phyloP scores from a whole-genome alignment of 1,284 basidiomycete genomes.

The Ganoderma sinense region DNA sequence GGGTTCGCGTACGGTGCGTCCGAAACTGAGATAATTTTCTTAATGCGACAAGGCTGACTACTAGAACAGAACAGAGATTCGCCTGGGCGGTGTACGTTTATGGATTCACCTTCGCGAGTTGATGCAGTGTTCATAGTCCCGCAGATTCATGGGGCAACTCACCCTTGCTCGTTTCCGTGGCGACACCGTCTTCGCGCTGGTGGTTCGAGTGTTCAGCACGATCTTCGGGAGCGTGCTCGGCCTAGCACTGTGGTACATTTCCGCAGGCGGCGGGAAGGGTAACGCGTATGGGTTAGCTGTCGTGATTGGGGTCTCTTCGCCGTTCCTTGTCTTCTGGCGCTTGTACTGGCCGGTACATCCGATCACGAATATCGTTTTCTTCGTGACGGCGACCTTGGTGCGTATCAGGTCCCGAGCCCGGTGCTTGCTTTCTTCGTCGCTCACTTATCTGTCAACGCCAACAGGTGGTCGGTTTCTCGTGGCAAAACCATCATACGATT shows the following conservation, averaged over 20 bases:
- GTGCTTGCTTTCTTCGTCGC: background rate
- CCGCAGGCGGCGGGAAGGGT: constrained; percentile 67
- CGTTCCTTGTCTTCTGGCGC: constrained; percentile 71
- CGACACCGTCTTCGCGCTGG: constrained; percentile 77
- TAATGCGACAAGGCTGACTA: background rate
- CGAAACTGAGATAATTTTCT: too few species aligned
- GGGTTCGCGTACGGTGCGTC: constrained; percentile 66
- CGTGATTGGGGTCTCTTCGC: constrained; percentile 74
- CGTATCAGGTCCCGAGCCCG: constrained; percentile 23
- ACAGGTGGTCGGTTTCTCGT: constrained; percentile 80
- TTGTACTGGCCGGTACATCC: constrained; percentile 81
- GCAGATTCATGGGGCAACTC: constrained; percentile 76
- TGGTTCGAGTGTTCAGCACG: constrained; percentile 70
- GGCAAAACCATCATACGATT: constrained; percentile 62
- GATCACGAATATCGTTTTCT: constrained; percentile 78
- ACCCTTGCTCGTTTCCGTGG: constrained; percentile 77
- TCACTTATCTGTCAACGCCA: background rate
- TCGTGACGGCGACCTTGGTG: constrained; percentile 75
- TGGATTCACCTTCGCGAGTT: background rate
- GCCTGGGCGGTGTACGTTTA: constrained; percentile 46
- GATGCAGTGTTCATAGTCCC: background rate
- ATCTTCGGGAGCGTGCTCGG: constrained; percentile 77
- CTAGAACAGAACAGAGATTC: constrained; percentile 39
- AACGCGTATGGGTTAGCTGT: constrained; percentile 82
- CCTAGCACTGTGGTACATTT: constrained; percentile 80